phyloP scores from a whole-genome alignment of 306 rosid species.

The Dalbergia cochinchinensis region DNA sequence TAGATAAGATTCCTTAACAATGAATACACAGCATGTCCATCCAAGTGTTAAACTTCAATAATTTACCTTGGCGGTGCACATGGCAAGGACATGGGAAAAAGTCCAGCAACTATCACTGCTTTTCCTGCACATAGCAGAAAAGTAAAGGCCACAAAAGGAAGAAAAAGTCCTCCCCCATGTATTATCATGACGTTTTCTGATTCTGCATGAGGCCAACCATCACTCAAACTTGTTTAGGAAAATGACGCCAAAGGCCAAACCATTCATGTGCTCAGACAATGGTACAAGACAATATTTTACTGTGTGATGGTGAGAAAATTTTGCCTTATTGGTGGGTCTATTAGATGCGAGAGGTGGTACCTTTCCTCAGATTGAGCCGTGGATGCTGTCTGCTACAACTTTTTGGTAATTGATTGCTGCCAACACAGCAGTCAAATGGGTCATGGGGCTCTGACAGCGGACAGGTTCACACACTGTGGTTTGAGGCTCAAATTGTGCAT shows the following conservation, averaged over 20 bases:
- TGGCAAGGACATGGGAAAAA: constrained; percentile 62
- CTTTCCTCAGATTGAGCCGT: constrained; percentile 57
- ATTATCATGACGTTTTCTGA: constrained; percentile 42
- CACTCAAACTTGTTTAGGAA: constrained; percentile 25
- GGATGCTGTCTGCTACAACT: constrained; percentile 62
- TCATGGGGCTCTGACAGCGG: constrained; percentile 50
- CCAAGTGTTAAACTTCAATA: constrained; percentile 46
- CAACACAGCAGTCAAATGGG: constrained; percentile 48
- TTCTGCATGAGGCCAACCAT: constrained; percentile 46
- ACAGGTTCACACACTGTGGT: constrained; percentile 50
- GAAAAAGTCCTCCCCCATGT: constrained; percentile 38
- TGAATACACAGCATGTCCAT: constrained; percentile 26
- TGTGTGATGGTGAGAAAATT: constrained; percentile 32
- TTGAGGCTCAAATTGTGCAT: constrained; percentile 41
- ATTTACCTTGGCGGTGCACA: constrained; percentile 52
- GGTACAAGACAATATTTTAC: constrained; percentile 49
- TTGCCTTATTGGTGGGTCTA: constrained; percentile 57
- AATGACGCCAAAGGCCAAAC: constrained; percentile 47
- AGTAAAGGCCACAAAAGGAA: constrained; percentile 30
- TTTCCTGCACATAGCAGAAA: constrained; percentile 21
- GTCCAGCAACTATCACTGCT: constrained; percentile 37
- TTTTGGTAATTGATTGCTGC: constrained; percentile 48
- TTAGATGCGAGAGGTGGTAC: constrained; percentile 46
- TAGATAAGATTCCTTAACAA: constrained; percentile 54
- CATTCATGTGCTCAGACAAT: constrained; percentile 57